phyloP scores from a whole-genome alignment of 208 protist species.

The Kentomonas sorsogonicus region DNA sequence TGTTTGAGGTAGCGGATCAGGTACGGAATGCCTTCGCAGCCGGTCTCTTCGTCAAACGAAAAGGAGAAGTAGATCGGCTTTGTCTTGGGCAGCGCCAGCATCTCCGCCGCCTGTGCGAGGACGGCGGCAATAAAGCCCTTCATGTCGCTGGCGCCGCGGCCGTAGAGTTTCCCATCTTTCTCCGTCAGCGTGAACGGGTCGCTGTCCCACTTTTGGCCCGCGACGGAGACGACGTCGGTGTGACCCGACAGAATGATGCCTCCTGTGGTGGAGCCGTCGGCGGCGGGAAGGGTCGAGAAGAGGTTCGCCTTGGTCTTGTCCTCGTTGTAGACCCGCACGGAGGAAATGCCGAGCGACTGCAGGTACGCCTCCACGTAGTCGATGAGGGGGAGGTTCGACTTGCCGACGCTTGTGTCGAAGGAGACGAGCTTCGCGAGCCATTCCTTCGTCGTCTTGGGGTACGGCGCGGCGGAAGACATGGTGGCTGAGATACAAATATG shows the following conservation, averaged over 20 bases:
- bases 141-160: constrained; percentile 41
- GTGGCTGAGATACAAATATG: no score
- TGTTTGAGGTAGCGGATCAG: constrained; percentile 23
- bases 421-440: constrained; percentile 40
- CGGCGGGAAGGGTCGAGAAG: constrained; percentile 32
- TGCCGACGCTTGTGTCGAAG: constrained; percentile 34
- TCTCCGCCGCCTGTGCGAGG: constrained; percentile 24
- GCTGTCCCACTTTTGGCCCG: constrained; percentile 34
- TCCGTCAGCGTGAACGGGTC: constrained; percentile 33
- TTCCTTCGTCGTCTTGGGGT: constrained; percentile 10
- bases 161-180: constrained; percentile 37
- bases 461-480: no score
- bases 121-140: constrained; percentile 32
- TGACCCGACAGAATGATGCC: constrained; percentile 35
- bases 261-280: constrained; percentile 26
- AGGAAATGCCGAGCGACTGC: constrained; percentile 12
- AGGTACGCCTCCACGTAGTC: constrained; percentile 37
- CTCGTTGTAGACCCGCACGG: constrained; percentile 22
- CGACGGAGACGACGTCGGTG: constrained; percentile 40
- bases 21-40: constrained; percentile 26
- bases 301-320: constrained; percentile 34
- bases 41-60: not conserved
- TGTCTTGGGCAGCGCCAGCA: no score
- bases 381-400: constrained; percentile 29
- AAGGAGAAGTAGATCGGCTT: not conserved